phyloP scores from a whole-genome alignment of 345 rosid genomes.

The Syzygium aqueum region DNA sequence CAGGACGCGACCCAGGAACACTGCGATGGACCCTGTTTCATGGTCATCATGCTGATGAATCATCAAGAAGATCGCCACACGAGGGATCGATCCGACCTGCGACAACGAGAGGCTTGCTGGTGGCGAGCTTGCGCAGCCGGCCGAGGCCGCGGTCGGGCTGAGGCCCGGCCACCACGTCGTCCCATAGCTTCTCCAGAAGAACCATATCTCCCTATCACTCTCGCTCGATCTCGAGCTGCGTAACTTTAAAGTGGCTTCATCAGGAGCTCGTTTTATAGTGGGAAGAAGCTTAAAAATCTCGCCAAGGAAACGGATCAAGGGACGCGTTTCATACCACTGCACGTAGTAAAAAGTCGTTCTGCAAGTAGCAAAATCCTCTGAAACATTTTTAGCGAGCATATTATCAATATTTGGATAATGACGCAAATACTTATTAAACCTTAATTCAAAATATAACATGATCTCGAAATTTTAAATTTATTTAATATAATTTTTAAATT shows the following conservation, averaged over 20 bases:
- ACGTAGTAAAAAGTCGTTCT: background rate
- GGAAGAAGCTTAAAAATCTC: background rate
- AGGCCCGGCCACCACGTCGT: slow-evolving; percentile 82
- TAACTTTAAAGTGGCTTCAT: background rate
- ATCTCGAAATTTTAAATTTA: too few relatives aligned
- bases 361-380: background rate
- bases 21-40: background rate
- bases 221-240: background rate
- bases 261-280: background rate
- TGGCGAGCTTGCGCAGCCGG: slow-evolving; percentile 55
- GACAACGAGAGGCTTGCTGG: slow-evolving; percentile 23
- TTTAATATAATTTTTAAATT: too few relatives aligned
- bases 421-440: too few relatives aligned
- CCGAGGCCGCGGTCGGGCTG: slow-evolving; percentile 88
- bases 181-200: slow-evolving; percentile 74
- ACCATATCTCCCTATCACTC: slow-evolving; percentile 9
- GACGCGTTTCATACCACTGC: background rate
- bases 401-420: too few relatives aligned
- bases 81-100: background rate
- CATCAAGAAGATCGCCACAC: background rate
- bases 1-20: background rate
- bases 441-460: too few relatives aligned
- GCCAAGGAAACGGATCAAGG: background rate
- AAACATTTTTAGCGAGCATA: background rate
- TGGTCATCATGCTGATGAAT: background rate